These are phyloP conservation scores for Trametes cingulata DNA, from an alignment of 768 basidiomycete genomes.

Conservation along the genomic window DNA sequence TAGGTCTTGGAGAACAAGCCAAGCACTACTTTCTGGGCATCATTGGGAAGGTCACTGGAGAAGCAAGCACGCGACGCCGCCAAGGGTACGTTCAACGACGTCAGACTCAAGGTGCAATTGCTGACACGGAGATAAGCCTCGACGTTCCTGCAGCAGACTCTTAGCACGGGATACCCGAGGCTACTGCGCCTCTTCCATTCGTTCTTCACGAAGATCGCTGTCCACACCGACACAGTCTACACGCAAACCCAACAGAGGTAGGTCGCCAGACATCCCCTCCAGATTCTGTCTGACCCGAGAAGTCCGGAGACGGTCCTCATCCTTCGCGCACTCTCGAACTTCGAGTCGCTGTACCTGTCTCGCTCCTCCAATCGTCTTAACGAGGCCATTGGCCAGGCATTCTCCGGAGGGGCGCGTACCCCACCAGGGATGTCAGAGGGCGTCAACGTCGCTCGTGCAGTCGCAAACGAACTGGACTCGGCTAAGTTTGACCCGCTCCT, in stretches of 20 bases:
- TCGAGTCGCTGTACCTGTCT: conserved; percentile 88
- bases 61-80: conserved; percentile 78
- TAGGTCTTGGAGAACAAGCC: conserved; percentile 90
- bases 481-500: conserved; percentile 92
- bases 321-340: conserved; percentile 76
- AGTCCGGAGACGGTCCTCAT: conserved; percentile 93
- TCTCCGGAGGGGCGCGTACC: conserved; percentile 66
- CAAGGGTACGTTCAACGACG: conserved; percentile 55
- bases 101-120: background rate
- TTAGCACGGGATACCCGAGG: conserved; percentile 84
- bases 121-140: conserved; percentile 55
- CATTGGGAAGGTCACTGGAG: conserved; percentile 78
- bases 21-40: conserved; percentile 88
- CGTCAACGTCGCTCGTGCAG: conserved; percentile 67
- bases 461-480: conserved; percentile 91
- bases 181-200: conserved; percentile 92
- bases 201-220: conserved; percentile 93
- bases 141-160: conserved; percentile 85
- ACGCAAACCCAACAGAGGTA: conserved; percentile 83
- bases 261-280: background rate
- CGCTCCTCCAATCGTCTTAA: conserved; percentile 82
- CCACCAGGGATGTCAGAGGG: conserved; percentile 81
- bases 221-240: conserved; percentile 95
- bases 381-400: conserved; percentile 76
- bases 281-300: background rate